Conservation (phyloP, 768 basidiomycete species). For the Auricularia auricula-judae region DNA sequence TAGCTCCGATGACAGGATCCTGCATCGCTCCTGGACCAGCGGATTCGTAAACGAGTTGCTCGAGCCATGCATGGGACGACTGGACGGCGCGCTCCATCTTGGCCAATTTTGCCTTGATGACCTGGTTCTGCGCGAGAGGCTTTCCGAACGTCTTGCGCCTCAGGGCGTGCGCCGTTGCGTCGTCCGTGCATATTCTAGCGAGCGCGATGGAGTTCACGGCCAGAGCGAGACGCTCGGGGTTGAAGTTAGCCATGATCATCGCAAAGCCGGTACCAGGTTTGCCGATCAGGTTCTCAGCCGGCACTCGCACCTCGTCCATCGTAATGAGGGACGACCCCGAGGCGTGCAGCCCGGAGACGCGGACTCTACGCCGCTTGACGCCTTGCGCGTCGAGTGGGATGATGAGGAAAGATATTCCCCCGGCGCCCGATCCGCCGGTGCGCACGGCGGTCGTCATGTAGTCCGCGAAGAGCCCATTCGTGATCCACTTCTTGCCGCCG, state of each 20-base stretch:
- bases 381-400: conserved; percentile 12
- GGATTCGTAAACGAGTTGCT: conserved; percentile 7
- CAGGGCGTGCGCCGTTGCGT: conserved; percentile 8
- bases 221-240: conserved; percentile 9
- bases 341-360: conserved; percentile 11
- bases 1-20: conserved; percentile 7
- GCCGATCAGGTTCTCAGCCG: conserved; percentile 18
- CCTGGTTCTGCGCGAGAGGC: conserved; percentile 8
- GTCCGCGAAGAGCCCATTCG: conserved; percentile 15
- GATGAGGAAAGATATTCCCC: conserved; percentile 14
- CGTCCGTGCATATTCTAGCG: conserved; percentile 4
- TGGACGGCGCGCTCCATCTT: conserved; percentile 8
- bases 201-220: conserved; percentile 3
- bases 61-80: conserved; percentile 8
- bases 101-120: conserved; percentile 10
- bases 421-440: conserved; percentile 13
- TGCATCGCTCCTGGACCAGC: neutral
- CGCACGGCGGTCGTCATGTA: conserved; percentile 20
- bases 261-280: conserved; percentile 15
- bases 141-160: conserved; percentile 10
- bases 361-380: conserved; percentile 6
- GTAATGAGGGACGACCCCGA: conserved; percentile 13
- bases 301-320: conserved; percentile 17
- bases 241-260: conserved; percentile 18
- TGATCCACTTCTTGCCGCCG: conserved; percentile 12